Percentiles rank a stretch among this genome's conserved stretches.
Evolutionary conservation across 2,329 filamentous ascomycete species (phyloP).

Genomic region (Aureobasidium sp.): DNA sequence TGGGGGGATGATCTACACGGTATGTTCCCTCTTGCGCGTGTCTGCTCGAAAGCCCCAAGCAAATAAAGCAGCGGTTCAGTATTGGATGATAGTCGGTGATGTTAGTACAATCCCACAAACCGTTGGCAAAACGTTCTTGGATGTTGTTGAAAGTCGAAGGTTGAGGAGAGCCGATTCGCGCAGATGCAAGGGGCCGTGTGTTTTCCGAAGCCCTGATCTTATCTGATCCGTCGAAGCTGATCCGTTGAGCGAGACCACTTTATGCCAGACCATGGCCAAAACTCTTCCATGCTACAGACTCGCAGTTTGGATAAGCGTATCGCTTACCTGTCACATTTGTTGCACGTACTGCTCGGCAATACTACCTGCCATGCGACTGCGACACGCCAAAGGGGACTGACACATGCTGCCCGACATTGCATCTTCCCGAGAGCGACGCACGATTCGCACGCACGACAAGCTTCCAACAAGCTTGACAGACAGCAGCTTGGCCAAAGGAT

Average conservation of each 20-base stretch:
- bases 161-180: background rate
- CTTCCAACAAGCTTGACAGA: background rate
- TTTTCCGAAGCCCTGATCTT: background rate
- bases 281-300: background rate
- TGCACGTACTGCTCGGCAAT: background rate
- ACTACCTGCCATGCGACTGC: background rate
- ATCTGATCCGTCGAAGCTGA: background rate
- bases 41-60: background rate
- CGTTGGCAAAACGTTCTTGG: background rate
- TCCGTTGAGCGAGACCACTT: background rate
- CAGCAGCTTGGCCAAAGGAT: background rate
- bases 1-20: background rate
- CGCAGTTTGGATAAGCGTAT: background rate
- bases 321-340: background rate
- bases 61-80: slow-evolving; percentile 4
- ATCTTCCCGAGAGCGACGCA: background rate
- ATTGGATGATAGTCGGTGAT: background rate
- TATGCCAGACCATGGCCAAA: slow-evolving; percentile 1
- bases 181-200: background rate
- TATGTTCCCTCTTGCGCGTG: background rate
- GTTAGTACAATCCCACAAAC: background rate
- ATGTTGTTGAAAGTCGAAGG: background rate
- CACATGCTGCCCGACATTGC: background rate
- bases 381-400: background rate
- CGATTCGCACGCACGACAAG: background rate